Evolutionary conservation across 1,284 basidiomycete genomes (phyloP), one percentile per base, ranked within the genome.

Genomic region (Rhodotorula sp.): DNA sequence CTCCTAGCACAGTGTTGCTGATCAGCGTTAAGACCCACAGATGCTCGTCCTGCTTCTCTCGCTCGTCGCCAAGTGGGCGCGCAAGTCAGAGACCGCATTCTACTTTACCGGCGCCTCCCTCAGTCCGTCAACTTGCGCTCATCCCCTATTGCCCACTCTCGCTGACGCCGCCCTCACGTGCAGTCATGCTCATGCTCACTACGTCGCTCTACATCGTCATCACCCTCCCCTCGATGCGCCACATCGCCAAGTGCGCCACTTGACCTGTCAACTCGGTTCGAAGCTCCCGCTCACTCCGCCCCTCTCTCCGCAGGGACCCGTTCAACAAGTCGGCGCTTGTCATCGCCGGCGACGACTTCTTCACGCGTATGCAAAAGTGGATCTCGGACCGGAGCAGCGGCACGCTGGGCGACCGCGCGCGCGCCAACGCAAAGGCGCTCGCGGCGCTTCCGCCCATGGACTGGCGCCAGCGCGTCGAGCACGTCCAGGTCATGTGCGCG

Each of bases 51-150:
- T 71, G 41, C 68, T 75, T 65, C 53, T 76, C n/a, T 66, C 66
- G 34, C 58, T 76, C 48, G 66, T 74, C 25, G 66, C 66, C 59
- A 76, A 74, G 66, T 74, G 74, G 64, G 74, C 74, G 0, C 55
- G 73, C 16, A 64, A 68, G 56, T 21, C 66, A 19, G 74, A 74
- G 34, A 72, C 70, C 25, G 66, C 68, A 3, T 76, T 63, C 70
- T 74, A 74, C 71, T 76, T 74, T 56, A 66, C 70, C 25, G 74
- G 74, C 27, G 70, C 58, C 8, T 76, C 74, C 0, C 66, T 76
- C 42, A 23, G 74, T 74, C 10, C 62, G 74, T 60, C 16, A 17
- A 10, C 7, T 8, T 10, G 7, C 8, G 19, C 42, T 34, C 1
- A 21, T 14, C 1, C 45, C 34, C 10, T 9, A 5, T 12, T 17